phyloP scores from a whole-genome alignment of 148 eudicot species.

The Camellia japonica region DNA sequence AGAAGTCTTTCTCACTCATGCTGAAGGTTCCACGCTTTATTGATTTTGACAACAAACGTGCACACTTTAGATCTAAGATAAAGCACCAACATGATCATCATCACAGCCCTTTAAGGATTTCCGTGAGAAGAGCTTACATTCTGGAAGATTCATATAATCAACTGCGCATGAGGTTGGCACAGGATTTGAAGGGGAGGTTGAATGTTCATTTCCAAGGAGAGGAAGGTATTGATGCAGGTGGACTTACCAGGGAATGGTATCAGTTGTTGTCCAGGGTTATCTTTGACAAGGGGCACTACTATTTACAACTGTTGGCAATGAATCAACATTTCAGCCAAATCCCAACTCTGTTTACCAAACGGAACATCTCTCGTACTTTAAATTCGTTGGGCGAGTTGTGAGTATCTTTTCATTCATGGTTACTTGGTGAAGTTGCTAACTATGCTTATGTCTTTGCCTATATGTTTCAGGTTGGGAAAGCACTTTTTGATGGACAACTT shows the following conservation, averaged over 20 bases:
- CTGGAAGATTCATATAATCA: conserved; percentile 99
- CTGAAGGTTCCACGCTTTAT: conserved; percentile 97
- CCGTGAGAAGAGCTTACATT: conserved; percentile 95
- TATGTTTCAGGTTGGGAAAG: conserved; percentile 81
- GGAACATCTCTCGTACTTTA: conserved; percentile 98
- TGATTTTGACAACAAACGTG: conserved; percentile 93
- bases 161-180: conserved; percentile 74
- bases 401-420: conserved; percentile 33
- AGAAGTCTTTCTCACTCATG: conserved; percentile 93
- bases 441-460: conserved; percentile 24
- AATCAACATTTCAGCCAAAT: conserved; percentile 96
- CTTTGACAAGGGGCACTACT: conserved; percentile 95
- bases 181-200: conserved; percentile 91
- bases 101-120: conserved; percentile 90
- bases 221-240: conserved; percentile 99
- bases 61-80: conserved; percentile 95
- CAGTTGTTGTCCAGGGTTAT: conserved; percentile 90
- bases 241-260: conserved; percentile 99
- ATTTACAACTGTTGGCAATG: conserved; percentile 96
- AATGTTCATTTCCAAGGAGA: conserved; percentile 98
- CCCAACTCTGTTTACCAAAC: conserved; percentile 99
- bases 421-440: background rate
- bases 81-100: conserved; percentile 97
- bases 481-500: conserved; percentile 96
- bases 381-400: conserved; percentile 97